Evolutionary conservation across 2,329 filamentous ascomycete species (phyloP).

Genomic region (Trichoderma sp.): DNA sequence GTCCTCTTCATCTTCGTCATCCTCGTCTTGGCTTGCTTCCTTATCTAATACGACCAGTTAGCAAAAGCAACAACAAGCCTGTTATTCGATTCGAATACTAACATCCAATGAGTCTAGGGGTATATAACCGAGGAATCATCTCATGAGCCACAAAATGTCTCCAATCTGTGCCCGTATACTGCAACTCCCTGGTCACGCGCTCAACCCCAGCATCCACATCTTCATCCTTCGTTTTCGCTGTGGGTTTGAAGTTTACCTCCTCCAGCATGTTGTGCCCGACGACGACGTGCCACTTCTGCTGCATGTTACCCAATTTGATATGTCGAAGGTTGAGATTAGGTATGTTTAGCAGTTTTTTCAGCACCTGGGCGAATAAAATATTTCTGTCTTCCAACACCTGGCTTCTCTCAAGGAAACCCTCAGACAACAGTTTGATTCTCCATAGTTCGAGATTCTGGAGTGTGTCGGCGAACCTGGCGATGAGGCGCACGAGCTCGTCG

Average conservation of each 20-base stretch:
- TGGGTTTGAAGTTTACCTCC: neutral
- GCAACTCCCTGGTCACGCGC: neutral
- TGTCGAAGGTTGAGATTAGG: conserved; percentile 35
- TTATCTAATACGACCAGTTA: neutral
- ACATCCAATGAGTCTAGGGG: neutral
- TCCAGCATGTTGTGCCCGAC: too few species aligned
- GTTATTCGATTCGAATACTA: neutral
- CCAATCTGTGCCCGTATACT: conserved; percentile 41
- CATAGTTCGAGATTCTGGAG: conserved; percentile 49
- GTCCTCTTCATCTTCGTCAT: neutral
- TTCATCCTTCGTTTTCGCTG: neutral
- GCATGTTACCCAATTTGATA: conserved; percentile 5
- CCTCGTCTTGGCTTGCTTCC: neutral
- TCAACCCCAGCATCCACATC: neutral
- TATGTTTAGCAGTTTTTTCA: conserved; percentile 37
- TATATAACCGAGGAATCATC: conserved; percentile 25
- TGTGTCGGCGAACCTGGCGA: conserved; percentile 46
- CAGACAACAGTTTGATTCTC: conserved; percentile 38
- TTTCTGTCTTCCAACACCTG: conserved; percentile 20
- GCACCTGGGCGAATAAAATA: conserved; percentile 44
- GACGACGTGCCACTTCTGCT: neutral
- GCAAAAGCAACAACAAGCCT: neutral
- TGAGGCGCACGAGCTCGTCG: conserved; percentile 36
- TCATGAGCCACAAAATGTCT: conserved; percentile 36
- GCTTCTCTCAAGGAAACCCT: neutral